These are phyloP conservation scores for Cairneyella variabilis DNA, from an alignment of 495 filamentous ascomycete species.

Conservation along the genomic window DNA sequence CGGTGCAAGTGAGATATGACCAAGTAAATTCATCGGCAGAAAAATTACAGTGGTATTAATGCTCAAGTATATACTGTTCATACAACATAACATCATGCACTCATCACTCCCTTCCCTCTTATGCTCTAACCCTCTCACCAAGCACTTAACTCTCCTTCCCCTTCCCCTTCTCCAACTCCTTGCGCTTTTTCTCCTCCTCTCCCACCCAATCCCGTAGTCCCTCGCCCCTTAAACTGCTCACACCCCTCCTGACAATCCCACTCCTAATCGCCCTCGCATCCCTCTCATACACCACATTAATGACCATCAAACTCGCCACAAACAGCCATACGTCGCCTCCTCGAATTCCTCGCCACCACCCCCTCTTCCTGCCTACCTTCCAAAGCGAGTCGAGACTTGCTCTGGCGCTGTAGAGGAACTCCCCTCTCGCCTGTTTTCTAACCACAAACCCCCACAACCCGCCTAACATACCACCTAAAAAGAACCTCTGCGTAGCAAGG, in stretches of 20 bases:
- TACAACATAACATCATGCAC: too few relatives aligned
- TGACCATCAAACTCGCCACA: slow-evolving; percentile 66
- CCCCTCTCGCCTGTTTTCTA: slow-evolving; percentile 52
- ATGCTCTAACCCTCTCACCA: neutral
- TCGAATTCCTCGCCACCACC: slow-evolving; percentile 75
- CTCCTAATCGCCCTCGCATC: slow-evolving; percentile 65
- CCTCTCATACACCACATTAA: slow-evolving; percentile 74
- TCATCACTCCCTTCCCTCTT: too few relatives aligned
- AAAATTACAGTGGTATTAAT: too few relatives aligned
- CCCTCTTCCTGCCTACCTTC: slow-evolving; percentile 85
- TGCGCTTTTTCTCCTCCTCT: slow-evolving; percentile 25
- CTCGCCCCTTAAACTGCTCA: slow-evolving; percentile 73
- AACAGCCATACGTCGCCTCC: slow-evolving; percentile 84
- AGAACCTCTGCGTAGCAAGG: slow-evolving; percentile 80
- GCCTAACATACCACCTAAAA: slow-evolving; percentile 78
- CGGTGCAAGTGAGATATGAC: too few relatives aligned
- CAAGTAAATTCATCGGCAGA: too few relatives aligned
- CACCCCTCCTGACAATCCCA: slow-evolving; percentile 61
- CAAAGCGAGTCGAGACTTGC: slow-evolving; percentile 74
- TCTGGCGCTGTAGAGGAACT: slow-evolving; percentile 70
- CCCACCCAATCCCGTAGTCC: slow-evolving; percentile 16
- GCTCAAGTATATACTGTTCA: too few relatives aligned
- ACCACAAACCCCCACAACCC: slow-evolving; percentile 80
- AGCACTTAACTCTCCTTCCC: neutral
- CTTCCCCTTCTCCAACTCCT: slow-evolving; percentile 20